Conservation (phyloP, 768 basidiomycete genomes). For the Termitomyces sp. region DNA sequence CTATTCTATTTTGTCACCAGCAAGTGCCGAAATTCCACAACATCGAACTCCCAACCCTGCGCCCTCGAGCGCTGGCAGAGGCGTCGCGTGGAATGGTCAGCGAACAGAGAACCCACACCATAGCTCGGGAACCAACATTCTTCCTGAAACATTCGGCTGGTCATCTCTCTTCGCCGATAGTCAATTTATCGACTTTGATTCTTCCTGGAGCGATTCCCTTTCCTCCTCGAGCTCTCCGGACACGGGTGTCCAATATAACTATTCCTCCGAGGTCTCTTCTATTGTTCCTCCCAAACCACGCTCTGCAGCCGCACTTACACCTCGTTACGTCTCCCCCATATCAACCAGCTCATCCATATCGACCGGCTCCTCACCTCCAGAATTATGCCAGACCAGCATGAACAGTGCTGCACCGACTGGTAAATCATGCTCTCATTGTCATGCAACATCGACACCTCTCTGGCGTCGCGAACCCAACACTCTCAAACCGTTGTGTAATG, state of each 20-base stretch:
- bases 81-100: conserved; percentile 8
- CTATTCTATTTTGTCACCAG: conserved; percentile 11
- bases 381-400: conserved; percentile 25
- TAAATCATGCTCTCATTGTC: conserved; percentile 45
- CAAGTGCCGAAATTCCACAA: conserved; percentile 6
- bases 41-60: background rate
- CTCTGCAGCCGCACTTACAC: conserved; percentile 19
- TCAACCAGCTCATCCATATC: conserved; percentile 19
- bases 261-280: conserved; percentile 30
- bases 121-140: conserved; percentile 5
- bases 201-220: conserved; percentile 25
- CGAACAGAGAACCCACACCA: conserved; percentile 6
- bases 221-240: conserved; percentile 23
- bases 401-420: conserved; percentile 23
- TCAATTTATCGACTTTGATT: conserved; percentile 24
- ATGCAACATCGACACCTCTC: conserved; percentile 44
- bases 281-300: conserved; percentile 25
- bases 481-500: conserved; percentile 44
- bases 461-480: conserved; percentile 46
- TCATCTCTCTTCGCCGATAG: conserved; percentile 14
- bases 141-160: conserved; percentile 21
- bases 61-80: conserved; percentile 4
- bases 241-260: conserved; percentile 15
- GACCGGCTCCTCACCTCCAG: conserved; percentile 19
- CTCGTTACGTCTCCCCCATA: conserved; percentile 14